Base-by-base conservation (phyloP, 2,329 filamentous ascomycete species). In the Pseudogymnoascus sp. region DNA sequence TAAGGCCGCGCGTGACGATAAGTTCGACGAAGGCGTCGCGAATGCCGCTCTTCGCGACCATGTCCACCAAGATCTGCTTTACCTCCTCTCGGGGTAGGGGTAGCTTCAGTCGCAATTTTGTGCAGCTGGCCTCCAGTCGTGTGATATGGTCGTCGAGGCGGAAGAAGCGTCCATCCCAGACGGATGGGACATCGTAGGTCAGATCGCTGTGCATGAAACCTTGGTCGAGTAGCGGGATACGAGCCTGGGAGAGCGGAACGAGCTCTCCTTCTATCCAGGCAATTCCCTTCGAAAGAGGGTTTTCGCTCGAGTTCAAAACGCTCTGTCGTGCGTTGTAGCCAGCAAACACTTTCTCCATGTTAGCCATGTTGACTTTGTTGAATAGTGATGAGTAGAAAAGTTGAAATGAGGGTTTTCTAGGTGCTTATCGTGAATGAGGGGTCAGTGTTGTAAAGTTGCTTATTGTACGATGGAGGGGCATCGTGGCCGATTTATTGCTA, bases 161-260 rank as follows among this genome's bases (percentile, higher is more conserved):
- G 71, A 82, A 82, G 68, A 80, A 80, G 1, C 77, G 78, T 0
- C 80, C 78, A 59, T 82, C 78, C 81, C 81, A 82, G 26, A 82
- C 78, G 0, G 79, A 70, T 0, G 79, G 78, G 0, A 82, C 81
- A 59, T 82, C 80, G 68, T 82, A 82, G 1, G 81, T 82, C 1
- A 82, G 68, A 53, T 82, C 80, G 69, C 79, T 77, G 68, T 79
- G 79, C 67, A 82, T 69, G 68, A 83, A 83, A 16, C 81, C 81
- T 70, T 83, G 76, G 65, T 83, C 81, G 0, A 79, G 67, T 0
- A 82, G 68, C 1, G 81, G 81, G 16, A 82, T 80, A n/a, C 75
- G 75, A 1, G 81, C 81, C 53, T 81, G 69, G n/a, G 72, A 40
- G 5, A 82, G 68, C 2, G 80, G 79, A 0, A 76, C 73, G 3